Conservation (phyloP, 306 rosid species). For the Vicia villosa region DNA sequence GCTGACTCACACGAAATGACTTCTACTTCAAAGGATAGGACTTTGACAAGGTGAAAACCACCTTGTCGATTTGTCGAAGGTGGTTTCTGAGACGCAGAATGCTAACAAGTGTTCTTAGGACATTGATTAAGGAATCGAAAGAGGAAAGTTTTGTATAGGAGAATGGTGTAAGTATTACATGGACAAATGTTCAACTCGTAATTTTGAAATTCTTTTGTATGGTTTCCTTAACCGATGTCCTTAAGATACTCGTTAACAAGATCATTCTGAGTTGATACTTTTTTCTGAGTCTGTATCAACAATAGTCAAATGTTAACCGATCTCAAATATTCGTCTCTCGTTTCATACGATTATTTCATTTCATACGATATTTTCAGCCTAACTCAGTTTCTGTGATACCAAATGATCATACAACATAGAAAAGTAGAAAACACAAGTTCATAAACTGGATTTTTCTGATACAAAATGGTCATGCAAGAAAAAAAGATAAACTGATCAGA, state of each 20-base stretch:
- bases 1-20: background rate
- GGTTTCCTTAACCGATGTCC: background rate
- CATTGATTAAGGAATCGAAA: background rate
- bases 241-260: background rate
- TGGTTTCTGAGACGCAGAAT: background rate
- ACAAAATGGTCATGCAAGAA: too few relatives aligned
- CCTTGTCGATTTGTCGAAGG: background rate
- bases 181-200: background rate
- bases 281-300: conserved; percentile 6
- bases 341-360: background rate
- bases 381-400: too few relatives aligned
- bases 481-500: too few relatives aligned
- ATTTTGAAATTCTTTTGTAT: background rate
- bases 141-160: background rate
- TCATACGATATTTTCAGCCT: background rate
- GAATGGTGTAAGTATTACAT: background rate
- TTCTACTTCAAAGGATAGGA: background rate
- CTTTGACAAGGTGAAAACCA: background rate
- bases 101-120: background rate
- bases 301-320: conserved; percentile 5
- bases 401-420: too few relatives aligned
- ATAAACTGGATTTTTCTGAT: too few relatives aligned
- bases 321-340: background rate
- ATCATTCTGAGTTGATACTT: background rate
- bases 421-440: too few relatives aligned